Evolutionary conservation across 1,284 basidiomycete species (phyloP).

Genomic region (Cutaneotrichosporon sp.): DNA sequence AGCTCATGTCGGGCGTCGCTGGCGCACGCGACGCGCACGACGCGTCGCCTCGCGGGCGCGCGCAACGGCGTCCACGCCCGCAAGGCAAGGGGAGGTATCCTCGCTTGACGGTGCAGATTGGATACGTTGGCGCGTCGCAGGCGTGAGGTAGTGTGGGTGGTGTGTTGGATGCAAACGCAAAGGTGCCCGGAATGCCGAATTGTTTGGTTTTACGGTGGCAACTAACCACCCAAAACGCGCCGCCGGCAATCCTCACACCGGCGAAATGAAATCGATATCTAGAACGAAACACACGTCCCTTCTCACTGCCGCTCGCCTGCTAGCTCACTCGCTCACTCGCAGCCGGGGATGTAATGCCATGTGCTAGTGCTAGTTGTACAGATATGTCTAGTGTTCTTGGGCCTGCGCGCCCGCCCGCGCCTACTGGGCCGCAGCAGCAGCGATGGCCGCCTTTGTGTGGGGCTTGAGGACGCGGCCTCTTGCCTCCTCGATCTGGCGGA

Average conservation of each 20-base stretch:
- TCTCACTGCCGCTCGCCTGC: not conserved
- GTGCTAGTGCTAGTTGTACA: constrained; percentile 1
- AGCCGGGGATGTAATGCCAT: constrained; percentile 4
- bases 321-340: not conserved
- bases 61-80: not conserved
- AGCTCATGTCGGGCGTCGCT: no score
- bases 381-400: not conserved
- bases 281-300: no score
- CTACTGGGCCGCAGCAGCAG: no score
- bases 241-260: no score
- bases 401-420: no score
- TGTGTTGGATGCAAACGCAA: not conserved
- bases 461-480: constrained; percentile 7
- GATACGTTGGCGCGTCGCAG: no score
- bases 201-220: no score
- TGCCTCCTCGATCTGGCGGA: constrained; percentile 11
- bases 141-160: not conserved
- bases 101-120: constrained; percentile 2
- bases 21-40: no score
- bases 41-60: no score
- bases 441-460: not conserved
- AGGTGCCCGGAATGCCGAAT: not conserved
- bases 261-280: no score
- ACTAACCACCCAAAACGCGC: no score
- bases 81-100: not conserved